phyloP scores from a whole-genome alignment of 495 filamentous ascomycete species.

The Daldinia childiae region DNA sequence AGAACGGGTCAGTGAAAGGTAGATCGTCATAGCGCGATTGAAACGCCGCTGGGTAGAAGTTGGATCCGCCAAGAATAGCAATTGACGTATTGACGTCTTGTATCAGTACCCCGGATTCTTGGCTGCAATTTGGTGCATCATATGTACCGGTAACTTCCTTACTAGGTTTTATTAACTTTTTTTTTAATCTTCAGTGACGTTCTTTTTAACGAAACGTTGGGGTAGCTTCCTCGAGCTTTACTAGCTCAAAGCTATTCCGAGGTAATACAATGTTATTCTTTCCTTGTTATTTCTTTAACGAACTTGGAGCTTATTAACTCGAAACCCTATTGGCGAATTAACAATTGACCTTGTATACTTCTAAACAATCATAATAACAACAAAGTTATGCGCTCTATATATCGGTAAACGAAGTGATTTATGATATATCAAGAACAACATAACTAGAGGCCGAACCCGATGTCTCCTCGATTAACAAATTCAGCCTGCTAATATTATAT shows the following conservation, averaged over 20 bases:
- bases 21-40: constrained; percentile 31
- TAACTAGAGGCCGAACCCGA: neutral
- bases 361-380: too few species aligned
- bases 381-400: too few species aligned
- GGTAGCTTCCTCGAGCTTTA: constrained; percentile 4
- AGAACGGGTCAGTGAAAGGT: neutral
- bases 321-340: too few species aligned
- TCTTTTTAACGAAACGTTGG: constrained; percentile 3
- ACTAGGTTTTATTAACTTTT: neutral
- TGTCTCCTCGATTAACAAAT: neutral
- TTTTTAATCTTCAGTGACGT: neutral
- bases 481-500: neutral
- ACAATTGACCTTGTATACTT: too few species aligned
- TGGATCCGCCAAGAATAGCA: constrained; percentile 11
- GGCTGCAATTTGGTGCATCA: constrained; percentile 4
- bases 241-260: neutral
- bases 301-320: too few species aligned
- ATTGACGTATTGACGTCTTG: constrained; percentile 24
- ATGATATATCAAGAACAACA: too few species aligned
- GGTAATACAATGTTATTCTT: neutral
- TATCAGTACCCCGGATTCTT: constrained; percentile 40
- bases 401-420: too few species aligned
- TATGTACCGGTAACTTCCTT: constrained; percentile 19
- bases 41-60: neutral
- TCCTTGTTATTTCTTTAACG: neutral